Conservation (phyloP, 768 basidiomycete genomes). For the Mycena chlorophos region DNA sequence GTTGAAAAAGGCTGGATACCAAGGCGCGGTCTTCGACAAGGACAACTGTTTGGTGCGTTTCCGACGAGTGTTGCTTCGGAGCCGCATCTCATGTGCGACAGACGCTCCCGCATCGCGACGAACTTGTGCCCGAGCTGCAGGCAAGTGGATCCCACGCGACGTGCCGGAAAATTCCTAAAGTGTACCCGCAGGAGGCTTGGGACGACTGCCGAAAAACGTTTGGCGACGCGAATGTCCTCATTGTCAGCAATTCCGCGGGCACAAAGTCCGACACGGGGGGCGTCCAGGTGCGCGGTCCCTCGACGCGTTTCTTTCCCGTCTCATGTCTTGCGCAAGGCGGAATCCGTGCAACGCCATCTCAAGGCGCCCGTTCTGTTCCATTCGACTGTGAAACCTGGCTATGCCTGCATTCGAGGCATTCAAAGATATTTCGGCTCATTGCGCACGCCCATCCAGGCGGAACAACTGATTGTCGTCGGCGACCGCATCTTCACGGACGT, state of each 20-base stretch:
- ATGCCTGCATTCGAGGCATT: conserved; percentile 71
- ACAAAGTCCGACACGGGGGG: conserved; percentile 73
- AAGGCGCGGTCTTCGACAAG: conserved; percentile 94
- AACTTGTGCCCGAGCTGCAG: conserved; percentile 72
- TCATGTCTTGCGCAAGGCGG: conserved; percentile 55
- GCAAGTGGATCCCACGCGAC: conserved; percentile 38
- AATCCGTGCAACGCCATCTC: conserved; percentile 78
- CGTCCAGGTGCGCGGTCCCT: conserved; percentile 62
- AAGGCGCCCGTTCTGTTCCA: conserved; percentile 84
- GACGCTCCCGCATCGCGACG: conserved; percentile 81
- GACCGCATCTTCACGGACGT: conserved; percentile 93
- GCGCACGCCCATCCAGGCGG: conserved; percentile 51
- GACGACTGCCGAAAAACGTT: conserved; percentile 68
- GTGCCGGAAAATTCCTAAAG: neutral
- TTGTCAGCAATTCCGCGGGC: conserved; percentile 95
- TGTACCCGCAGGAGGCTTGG: conserved; percentile 69
- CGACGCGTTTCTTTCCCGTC: neutral
- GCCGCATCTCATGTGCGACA: conserved; percentile 29
- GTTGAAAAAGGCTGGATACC: conserved; percentile 74
- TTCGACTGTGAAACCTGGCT: conserved; percentile 73
- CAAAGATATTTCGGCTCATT: conserved; percentile 72
- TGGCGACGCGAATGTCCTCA: conserved; percentile 74
- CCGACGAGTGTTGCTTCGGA: neutral
- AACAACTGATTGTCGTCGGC: conserved; percentile 80
- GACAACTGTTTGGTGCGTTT: conserved; percentile 88